A percentile compares a stretch with the other conserved stretches of the same genome.
phyloP scores from a whole-genome alignment of 495 filamentous ascomycete species.

The Annulohypoxylon stygium region DNA sequence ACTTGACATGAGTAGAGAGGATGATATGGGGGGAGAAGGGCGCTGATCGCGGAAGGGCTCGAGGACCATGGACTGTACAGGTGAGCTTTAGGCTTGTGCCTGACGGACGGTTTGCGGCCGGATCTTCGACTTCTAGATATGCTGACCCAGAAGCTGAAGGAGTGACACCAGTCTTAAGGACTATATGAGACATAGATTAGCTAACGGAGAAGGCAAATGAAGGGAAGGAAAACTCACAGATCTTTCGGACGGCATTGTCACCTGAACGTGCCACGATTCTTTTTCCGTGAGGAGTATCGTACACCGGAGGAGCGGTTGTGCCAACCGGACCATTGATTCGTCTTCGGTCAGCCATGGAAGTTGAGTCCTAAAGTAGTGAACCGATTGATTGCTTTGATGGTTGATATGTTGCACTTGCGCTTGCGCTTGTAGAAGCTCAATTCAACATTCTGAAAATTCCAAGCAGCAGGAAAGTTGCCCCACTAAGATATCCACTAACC shows the following conservation, averaged over 20 bases:
- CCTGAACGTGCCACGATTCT: slow-evolving; percentile 59
- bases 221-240: slow-evolving; percentile 71
- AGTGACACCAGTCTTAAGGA: slow-evolving; percentile 89
- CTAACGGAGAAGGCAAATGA: not conserved
- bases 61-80: slow-evolving; percentile 92
- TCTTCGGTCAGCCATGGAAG: slow-evolving; percentile 83
- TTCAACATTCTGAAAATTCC: slow-evolving; percentile 32
- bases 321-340: slow-evolving; percentile 89
- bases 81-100: slow-evolving; percentile 83
- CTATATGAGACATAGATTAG: slow-evolving; percentile 59
- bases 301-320: slow-evolving; percentile 81
- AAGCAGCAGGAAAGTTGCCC: slow-evolving; percentile 35
- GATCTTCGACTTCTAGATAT: slow-evolving; percentile 86
- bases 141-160: slow-evolving; percentile 95
- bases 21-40: slow-evolving; percentile 91
- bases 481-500: slow-evolving; percentile 38
- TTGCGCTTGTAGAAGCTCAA: slow-evolving; percentile 22
- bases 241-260: slow-evolving; percentile 79
- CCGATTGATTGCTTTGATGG: slow-evolving; percentile 26
- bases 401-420: slow-evolving; percentile 20
- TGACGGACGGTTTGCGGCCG: slow-evolving; percentile 62
- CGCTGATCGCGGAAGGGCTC: slow-evolving; percentile 88
- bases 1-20: slow-evolving; percentile 92
- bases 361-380: not conserved
- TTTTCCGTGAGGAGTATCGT: slow-evolving; percentile 56